A percentile compares a stretch with the other conserved stretches of the same genome.
phyloP scores from a whole-genome alignment of 148 eudicot genomes.

The Persicaria maculosa region DNA sequence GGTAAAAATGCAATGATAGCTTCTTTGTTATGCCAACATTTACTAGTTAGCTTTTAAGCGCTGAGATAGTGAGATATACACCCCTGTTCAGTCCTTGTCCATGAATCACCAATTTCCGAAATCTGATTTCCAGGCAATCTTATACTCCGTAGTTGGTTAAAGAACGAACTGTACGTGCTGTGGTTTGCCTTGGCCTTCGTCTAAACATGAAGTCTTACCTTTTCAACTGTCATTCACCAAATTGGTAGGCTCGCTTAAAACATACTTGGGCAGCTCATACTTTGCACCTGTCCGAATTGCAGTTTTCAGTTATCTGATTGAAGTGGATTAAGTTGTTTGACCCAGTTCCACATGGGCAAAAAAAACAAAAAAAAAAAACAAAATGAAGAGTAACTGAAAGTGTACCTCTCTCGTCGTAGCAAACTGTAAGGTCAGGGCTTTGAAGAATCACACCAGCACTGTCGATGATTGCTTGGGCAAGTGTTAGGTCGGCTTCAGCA shows the following conservation, averaged over 20 bases:
- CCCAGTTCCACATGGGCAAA: neutral
- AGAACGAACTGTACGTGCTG: neutral
- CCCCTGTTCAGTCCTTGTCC: neutral
- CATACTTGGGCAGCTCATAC: slow-evolving; percentile 55
- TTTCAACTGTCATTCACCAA: slow-evolving; percentile 27
- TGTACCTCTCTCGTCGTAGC: slow-evolving; percentile 80
- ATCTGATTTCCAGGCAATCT: slow-evolving; percentile 2
- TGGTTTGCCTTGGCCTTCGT: neutral
- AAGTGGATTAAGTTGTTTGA: neutral
- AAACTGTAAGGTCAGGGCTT: slow-evolving; percentile 56
- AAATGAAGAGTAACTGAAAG: neutral
- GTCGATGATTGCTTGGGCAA: slow-evolving; percentile 68
- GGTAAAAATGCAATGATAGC: neutral
- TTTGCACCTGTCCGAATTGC: slow-evolving; percentile 59
- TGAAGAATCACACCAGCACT: slow-evolving; percentile 81
- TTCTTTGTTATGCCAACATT: neutral
- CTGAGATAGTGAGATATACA: neutral
- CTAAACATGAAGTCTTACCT: neutral
- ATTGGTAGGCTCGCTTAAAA: slow-evolving; percentile 50
- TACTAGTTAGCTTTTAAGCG: neutral
- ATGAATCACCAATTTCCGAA: slow-evolving; percentile 2
- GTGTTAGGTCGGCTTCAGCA: slow-evolving; percentile 47
- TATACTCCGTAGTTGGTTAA: neutral
- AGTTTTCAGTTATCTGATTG: slow-evolving; percentile 1
- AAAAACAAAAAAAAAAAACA: too few relatives aligned